Evolutionary conservation across 139 green algal genomes (phyloP).

Genomic region (Chlamydomonas sp.): DNA sequence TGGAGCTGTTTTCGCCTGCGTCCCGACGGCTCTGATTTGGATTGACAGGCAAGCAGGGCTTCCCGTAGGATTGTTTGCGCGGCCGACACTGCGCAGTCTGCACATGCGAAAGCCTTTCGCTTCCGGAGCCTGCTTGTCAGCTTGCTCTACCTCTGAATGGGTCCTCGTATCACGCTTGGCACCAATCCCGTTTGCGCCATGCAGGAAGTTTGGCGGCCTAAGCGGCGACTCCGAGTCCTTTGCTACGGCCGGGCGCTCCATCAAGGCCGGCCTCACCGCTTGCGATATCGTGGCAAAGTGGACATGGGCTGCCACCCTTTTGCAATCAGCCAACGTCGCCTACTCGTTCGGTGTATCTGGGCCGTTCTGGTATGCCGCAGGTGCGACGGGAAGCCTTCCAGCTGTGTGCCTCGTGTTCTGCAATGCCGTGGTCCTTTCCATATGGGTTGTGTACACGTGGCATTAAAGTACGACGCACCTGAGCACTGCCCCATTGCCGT

Average conservation of each 20-base stretch:
- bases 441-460: too few species aligned
- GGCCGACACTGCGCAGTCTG: too few species aligned
- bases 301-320: conserved; percentile 62
- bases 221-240: conserved; percentile 30
- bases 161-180: background rate
- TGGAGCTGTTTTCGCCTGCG: background rate
- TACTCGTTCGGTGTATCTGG: conserved; percentile 65
- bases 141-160: too few species aligned
- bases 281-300: conserved; percentile 74
- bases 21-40: background rate
- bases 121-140: too few species aligned
- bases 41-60: background rate
- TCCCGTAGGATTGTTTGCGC: too few species aligned
- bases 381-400: background rate
- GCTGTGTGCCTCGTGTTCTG: background rate
- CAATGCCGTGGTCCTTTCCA: background rate
- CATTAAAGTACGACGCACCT: too few species aligned
- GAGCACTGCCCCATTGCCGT: too few species aligned
- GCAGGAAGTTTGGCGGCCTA: conserved; percentile 12
- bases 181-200: background rate
- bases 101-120: too few species aligned
- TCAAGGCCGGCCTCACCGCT: conserved; percentile 77
- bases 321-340: conserved; percentile 53
- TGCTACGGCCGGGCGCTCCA: conserved; percentile 69
- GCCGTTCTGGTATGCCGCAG: conserved; percentile 88